These are phyloP conservation scores for Isabelozyma gotoi DNA, from an alignment of 805 yeast genomes.

Conservation along the genomic window DNA sequence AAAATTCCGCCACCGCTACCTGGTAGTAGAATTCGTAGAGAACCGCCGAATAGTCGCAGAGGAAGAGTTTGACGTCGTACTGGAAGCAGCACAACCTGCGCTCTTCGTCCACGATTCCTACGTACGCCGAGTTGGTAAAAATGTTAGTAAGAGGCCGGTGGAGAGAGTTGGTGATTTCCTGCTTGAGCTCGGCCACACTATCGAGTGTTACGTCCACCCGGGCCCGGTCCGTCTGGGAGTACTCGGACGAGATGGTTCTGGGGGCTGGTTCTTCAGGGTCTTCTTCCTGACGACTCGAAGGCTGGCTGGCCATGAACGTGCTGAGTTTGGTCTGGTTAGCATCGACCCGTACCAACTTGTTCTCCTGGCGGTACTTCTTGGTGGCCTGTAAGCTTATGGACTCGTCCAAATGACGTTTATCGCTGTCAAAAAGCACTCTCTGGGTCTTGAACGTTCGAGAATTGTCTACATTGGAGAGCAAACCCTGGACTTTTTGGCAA, in stretches of 20 bases:
- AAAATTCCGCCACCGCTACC: constrained; percentile 70
- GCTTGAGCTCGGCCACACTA: constrained; percentile 58
- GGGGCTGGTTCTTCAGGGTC: constrained; percentile 2
- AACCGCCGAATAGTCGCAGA: constrained; percentile 78
- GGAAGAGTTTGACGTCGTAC: constrained; percentile 69
- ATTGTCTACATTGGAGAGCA: constrained; percentile 58
- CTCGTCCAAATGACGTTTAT: not conserved
- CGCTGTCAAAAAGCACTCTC: constrained; percentile 34
- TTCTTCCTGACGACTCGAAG: not conserved
- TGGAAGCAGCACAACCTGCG: constrained; percentile 81
- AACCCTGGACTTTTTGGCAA: constrained; percentile 46
- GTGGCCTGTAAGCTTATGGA: constrained; percentile 5
- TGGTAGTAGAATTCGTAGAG: constrained; percentile 77
- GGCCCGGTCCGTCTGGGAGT: constrained; percentile 5
- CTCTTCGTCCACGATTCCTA: constrained; percentile 77
- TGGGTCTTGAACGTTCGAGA: constrained; percentile 71
- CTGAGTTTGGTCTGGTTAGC: constrained; percentile 48
- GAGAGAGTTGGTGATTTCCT: constrained; percentile 44
- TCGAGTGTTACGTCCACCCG: constrained; percentile 49
- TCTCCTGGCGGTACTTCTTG: constrained; percentile 51
- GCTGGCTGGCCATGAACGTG: constrained; percentile 6
- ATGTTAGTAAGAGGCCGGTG: constrained; percentile 62
- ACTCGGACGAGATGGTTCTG: not conserved
- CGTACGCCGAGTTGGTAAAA: constrained; percentile 67
- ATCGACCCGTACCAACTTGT: constrained; percentile 71